Evolutionary conservation across 257 asterid species (phyloP), one percentile per base, ranked within the genome.

Genomic region (Orobanche coerulescens): DNA sequence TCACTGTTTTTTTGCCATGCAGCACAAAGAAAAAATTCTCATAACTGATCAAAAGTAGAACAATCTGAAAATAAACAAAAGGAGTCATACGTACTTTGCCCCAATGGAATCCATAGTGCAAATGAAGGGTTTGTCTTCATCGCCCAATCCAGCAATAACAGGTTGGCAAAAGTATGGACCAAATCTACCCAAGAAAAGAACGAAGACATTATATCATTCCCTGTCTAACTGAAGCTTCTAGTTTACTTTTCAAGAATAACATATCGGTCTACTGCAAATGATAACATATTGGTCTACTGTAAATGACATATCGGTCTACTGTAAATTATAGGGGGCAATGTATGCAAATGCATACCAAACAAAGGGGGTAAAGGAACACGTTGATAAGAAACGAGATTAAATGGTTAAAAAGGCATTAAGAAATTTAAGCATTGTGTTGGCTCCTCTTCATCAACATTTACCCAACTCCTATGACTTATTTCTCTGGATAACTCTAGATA

Each of bases 111-210:
- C 98, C 98, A 92, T 92, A 44, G 98, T 92, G 84, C 96, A 92
- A 66, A 92, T 92, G 80, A 92, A 92, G 59, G 98, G 96, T 54
- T 88, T 92, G 79, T 82, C 91, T 1, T 74, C 95, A 13, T 81
- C 94, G 18, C 96, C 94, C 75, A 92, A 71, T 73, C 96, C 98
- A 75, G 95, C 98, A 73, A 92, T 88, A 62, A 92, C 96, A 58
- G 98, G 96, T 67, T 90, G 98, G 83, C 90, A 80, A 76, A 88
- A 92, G 87, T 84, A 92, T 42, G 98, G 98, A 59, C 96, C 98
- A 76, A 92, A 92, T 76, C 98, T 88, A 68, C 44, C 60, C 58
- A 67, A 7, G 47, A 16, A 33, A 68, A 24, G 1, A 43, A 70
- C 14, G n/a, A 57, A 66, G 20, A 11, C 25, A 23, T 12, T 19